Conservation (phyloP, 768 basidiomycete genomes). For the Hygrocybe coccinea region DNA sequence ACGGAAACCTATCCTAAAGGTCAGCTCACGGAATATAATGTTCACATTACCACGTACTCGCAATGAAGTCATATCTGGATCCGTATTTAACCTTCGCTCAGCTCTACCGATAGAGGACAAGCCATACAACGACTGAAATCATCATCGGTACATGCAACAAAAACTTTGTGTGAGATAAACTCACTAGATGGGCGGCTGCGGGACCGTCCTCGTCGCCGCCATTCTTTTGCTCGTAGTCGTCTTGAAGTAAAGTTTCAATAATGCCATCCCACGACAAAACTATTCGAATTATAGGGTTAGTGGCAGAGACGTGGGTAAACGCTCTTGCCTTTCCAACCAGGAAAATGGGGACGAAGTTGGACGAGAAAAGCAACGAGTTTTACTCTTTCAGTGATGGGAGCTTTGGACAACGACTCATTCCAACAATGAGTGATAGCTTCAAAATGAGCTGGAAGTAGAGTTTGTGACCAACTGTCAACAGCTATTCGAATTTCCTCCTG, state of each 20-base stretch:
- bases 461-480: constrained; percentile 52
- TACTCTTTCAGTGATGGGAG: constrained; percentile 53
- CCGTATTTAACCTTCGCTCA: constrained; percentile 21
- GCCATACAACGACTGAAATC: constrained; percentile 42
- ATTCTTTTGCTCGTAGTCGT: constrained; percentile 41
- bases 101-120: constrained; percentile 28
- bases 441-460: constrained; percentile 61
- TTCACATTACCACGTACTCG: constrained; percentile 33
- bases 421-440: constrained; percentile 63
- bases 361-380: constrained; percentile 59
- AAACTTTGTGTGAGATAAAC: constrained; percentile 11
- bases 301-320: background rate
- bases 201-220: constrained; percentile 37
- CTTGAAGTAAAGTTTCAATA: constrained; percentile 53
- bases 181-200: constrained; percentile 39
- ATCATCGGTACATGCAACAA: background rate
- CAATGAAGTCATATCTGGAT: constrained; percentile 46
- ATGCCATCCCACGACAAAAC: constrained; percentile 65
- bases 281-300: constrained; percentile 20
- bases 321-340: constrained; percentile 55
- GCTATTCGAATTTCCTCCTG: constrained; percentile 68
- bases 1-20: constrained; percentile 43
- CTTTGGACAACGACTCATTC: constrained; percentile 54
- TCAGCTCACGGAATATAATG: background rate
- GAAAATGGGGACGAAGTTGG: constrained; percentile 65